Evolutionary conservation across 2,329 filamentous ascomycete genomes (phyloP).

Genomic region (Fusarium sp.): DNA sequence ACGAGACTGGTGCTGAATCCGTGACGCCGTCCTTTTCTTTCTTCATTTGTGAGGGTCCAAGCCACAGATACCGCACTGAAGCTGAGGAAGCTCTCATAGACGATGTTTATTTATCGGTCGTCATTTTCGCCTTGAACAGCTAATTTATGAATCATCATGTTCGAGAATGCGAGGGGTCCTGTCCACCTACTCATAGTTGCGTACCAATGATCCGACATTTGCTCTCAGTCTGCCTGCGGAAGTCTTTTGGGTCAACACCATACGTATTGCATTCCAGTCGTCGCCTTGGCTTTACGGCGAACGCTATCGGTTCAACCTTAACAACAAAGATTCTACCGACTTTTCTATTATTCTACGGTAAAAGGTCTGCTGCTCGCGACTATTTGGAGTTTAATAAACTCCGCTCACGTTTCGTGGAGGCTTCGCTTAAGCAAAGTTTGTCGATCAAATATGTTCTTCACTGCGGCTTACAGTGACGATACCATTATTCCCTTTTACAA

Average conservation of each 20-base stretch:
- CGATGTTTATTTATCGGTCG: not conserved
- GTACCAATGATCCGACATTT: not conserved
- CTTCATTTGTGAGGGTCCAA: not conserved
- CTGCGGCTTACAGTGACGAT: not conserved
- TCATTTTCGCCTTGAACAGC: not conserved
- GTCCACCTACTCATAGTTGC: not conserved
- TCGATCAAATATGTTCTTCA: not conserved
- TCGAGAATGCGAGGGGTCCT: not conserved
- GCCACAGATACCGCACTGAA: not conserved
- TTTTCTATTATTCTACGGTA: constrained; percentile 19
- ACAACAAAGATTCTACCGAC: not conserved
- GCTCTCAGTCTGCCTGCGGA: not conserved
- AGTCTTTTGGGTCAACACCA: not conserved
- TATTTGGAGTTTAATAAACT: not conserved
- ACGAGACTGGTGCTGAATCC: not conserved
- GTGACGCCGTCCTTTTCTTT: not conserved
- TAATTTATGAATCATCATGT: not conserved
- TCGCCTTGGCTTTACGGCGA: not conserved
- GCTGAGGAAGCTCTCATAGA: not conserved
- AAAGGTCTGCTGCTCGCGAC: not conserved
- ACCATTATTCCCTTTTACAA: not conserved
- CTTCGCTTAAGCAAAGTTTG: not conserved
- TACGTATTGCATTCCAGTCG: constrained; percentile 11
- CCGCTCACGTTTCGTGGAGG: not conserved
- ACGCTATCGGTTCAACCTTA: not conserved